Conservation (phyloP, 2,329 filamentous ascomycete species). For the Tricladium varicosporioides region DNA sequence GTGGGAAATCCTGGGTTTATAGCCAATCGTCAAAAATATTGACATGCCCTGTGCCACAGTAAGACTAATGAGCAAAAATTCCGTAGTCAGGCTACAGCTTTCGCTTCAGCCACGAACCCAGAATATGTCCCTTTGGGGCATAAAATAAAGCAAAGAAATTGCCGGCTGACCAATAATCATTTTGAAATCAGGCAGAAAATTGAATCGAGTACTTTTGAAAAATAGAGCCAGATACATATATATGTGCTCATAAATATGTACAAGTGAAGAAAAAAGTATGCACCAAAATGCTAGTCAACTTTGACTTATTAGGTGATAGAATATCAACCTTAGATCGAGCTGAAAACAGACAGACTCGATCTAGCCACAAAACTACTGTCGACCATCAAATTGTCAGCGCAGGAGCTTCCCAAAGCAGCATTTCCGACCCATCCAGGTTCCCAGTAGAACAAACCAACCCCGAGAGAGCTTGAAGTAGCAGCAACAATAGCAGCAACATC, state of each 20-base stretch:
- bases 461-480: slow-evolving; percentile 44
- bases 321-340: slow-evolving; percentile 21
- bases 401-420: slow-evolving; percentile 61
- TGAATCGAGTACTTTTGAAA: neutral
- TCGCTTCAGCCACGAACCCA: too few species aligned
- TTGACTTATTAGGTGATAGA: too few species aligned
- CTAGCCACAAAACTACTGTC: slow-evolving; percentile 51
- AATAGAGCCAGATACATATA: neutral
- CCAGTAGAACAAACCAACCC: slow-evolving; percentile 69
- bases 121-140: too few species aligned
- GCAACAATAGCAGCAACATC: slow-evolving; percentile 56
- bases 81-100: too few species aligned
- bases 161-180: too few species aligned
- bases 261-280: neutral
- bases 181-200: too few species aligned
- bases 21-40: neutral
- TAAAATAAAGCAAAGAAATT: too few species aligned
- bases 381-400: slow-evolving; percentile 63
- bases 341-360: slow-evolving; percentile 56
- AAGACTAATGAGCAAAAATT: neutral
- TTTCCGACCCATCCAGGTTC: slow-evolving; percentile 72
- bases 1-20: neutral
- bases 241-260: neutral
- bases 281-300: too few species aligned
- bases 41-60: neutral